Conservation (phyloP, 768 basidiomycete species). For the Podaxis sp. region DNA sequence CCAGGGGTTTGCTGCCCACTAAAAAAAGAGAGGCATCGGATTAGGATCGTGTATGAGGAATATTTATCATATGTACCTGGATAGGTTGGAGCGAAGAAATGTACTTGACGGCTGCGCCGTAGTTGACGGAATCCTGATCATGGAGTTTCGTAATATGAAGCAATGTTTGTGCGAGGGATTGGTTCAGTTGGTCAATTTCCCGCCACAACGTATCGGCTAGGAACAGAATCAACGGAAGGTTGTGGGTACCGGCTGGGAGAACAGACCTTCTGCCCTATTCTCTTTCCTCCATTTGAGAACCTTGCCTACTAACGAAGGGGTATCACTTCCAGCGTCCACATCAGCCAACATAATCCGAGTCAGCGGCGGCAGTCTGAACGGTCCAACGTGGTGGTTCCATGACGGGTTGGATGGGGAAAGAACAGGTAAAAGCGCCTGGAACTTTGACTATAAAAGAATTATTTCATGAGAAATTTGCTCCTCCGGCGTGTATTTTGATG, state of each 20-base stretch:
- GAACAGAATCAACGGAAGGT: background rate
- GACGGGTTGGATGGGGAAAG: conserved; percentile 57
- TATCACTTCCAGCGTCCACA: conserved; percentile 94
- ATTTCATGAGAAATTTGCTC: conserved; percentile 3
- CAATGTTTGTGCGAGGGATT: conserved; percentile 50
- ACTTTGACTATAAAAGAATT: conserved; percentile 11
- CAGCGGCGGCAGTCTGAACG: conserved; percentile 80
- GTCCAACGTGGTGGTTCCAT: conserved; percentile 70
- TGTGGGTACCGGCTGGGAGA: background rate
- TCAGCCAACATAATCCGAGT: conserved; percentile 89
- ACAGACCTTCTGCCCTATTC: conserved; percentile 49
- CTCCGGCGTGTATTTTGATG: background rate
- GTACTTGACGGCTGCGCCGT: conserved; percentile 55
- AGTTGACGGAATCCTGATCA: conserved; percentile 41
- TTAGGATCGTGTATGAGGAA: background rate
- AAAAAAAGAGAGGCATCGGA: background rate
- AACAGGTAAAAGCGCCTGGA: conserved; percentile 40
- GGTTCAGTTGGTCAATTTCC: conserved; percentile 57
- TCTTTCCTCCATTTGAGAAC: conserved; percentile 87
- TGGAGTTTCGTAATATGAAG: conserved; percentile 46
- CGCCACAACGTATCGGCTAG: conserved; percentile 65
- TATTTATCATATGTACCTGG: conserved; percentile 35
- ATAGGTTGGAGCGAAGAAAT: conserved; percentile 55
- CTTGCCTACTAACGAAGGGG: conserved; percentile 88
- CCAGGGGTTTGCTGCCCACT: conserved; percentile 62